Evolutionary conservation across 176 grass and related monocot genomes (phyloP), one percentile per base, ranked within the genome.

Genomic region (Canna indica): DNA sequence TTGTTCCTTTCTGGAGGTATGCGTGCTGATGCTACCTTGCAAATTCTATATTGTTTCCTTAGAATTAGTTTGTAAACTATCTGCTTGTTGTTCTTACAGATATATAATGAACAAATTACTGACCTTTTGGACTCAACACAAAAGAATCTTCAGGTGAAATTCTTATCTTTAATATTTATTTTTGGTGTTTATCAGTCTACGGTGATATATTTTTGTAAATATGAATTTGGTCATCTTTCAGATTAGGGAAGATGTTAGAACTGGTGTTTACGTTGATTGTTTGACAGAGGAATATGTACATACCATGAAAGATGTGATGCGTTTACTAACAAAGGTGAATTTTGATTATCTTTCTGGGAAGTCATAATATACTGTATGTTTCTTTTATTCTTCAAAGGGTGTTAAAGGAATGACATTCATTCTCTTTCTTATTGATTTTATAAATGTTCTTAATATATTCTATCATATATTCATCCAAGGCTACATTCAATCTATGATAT

Each of bases 51-150:
- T 4, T 64, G 41, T 16, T 36, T 66, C 27, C 14, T 67, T 67
- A 17, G 52, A 73, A 27, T 50, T 67, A 59, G 12, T 56, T 73
- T 47, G 36, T 69, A 52, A 50, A 39, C 59, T 58, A 6, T 52
- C 24, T 73, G 67, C 67, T 59, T 69, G 29, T 78, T 5, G 44
- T 67, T 41, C 47, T n/a, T 79, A 70, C 84, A 99, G 94, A 99
- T 99, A 32, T 90, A 99, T 65, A 99, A 99, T 82, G 94, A 99
- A 64, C 94, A 99, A 78, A 99, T 99, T 74, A 99, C 94, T 47
- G 94, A 99, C 77, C 91, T 99, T 76, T 85, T 99, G 72, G 86
- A 99, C 46, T 88, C 94, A 8, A 59, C 76, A 0, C 80, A 73
- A 64, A 99, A 79, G 67, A 90, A 79, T 42, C 94, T 99, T 85